Percentiles rank a stretch among this genome's conserved stretches.
These are phyloP conservation scores for Neonectria neomacrospora DNA, from an alignment of 2,329 filamentous ascomycete genomes.

Conservation along the genomic window DNA sequence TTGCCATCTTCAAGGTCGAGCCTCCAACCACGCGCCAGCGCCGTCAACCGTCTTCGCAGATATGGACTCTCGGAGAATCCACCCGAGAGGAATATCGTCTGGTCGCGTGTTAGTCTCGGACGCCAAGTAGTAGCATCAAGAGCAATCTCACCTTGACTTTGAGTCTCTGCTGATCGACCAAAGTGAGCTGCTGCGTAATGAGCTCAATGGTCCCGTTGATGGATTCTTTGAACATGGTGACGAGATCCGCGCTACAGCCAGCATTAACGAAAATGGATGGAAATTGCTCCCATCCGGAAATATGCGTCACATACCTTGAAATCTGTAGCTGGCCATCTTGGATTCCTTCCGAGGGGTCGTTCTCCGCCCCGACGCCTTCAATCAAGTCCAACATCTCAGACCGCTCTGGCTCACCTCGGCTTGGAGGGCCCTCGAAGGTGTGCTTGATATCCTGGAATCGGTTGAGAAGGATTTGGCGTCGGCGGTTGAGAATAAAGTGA, in stretches of 20 bases:
- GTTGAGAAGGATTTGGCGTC: conserved; percentile 16
- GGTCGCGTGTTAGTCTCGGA: background rate
- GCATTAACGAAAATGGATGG: background rate
- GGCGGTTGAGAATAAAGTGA: conserved; percentile 12
- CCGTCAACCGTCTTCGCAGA: conserved; percentile 10
- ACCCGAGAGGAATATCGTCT: conserved; percentile 31
- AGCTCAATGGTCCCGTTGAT: conserved; percentile 21
- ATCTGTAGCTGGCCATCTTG: conserved; percentile 25
- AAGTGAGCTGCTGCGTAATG: conserved; percentile 18
- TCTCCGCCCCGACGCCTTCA: conserved; percentile 8
- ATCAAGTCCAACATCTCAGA: conserved; percentile 16
- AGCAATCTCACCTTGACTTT: background rate
- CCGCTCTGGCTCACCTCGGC: conserved; percentile 1
- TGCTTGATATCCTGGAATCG: conserved; percentile 27
- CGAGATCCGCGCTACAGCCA: conserved; percentile 11
- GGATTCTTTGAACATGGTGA: conserved; percentile 24
- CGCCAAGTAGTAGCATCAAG: background rate
- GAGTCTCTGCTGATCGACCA: conserved; percentile 5
- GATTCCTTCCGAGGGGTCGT: conserved; percentile 15
- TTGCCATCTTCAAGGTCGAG: conserved; percentile 3
- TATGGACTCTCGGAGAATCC: conserved; percentile 29
- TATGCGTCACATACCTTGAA: background rate
- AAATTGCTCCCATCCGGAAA: no score
- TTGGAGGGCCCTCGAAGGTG: conserved; percentile 9
- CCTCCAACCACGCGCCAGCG: conserved; percentile 8